Conservation (phyloP, 352 stramenopile genomes). For the Blastocystis sp. region DNA sequence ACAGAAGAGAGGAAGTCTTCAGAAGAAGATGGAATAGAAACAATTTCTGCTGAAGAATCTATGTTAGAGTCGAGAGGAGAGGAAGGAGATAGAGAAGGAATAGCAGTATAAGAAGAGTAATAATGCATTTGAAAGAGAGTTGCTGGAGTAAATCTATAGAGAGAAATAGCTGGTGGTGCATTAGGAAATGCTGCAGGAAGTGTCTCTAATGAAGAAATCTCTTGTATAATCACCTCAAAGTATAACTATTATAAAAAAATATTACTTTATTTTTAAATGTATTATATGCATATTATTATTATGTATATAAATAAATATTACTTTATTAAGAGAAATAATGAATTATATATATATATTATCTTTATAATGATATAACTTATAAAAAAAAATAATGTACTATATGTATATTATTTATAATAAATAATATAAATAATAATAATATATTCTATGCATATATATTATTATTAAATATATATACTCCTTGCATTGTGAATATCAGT, state of each 20-base stretch:
- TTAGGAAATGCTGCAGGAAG: neutral
- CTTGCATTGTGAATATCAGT: no score
- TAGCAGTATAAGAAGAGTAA: neutral
- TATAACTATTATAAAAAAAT: neutral
- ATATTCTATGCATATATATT: no score
- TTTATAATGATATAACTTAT: no score
- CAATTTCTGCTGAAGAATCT: no score
- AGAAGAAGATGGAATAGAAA: neutral
- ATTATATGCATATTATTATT: conserved; percentile 2
- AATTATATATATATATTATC: no score
- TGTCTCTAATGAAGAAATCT: neutral
- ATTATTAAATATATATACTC: no score
- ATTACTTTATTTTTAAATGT: conserved; percentile 26
- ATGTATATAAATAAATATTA: no score
- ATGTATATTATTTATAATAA: no score
- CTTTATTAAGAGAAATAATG: no score
- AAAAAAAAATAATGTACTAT: no score
- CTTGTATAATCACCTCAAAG: conserved; percentile 11
- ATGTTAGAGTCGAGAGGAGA: neutral
- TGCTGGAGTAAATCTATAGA: neutral
- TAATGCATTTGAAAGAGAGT: conserved; percentile 13
- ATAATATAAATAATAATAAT: no score
- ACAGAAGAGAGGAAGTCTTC: neutral
- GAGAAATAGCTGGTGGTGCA: neutral
- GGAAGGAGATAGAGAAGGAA: neutral